phyloP scores from a whole-genome alignment of 352 stramenopile genomes.

The Pythium sp. region DNA sequence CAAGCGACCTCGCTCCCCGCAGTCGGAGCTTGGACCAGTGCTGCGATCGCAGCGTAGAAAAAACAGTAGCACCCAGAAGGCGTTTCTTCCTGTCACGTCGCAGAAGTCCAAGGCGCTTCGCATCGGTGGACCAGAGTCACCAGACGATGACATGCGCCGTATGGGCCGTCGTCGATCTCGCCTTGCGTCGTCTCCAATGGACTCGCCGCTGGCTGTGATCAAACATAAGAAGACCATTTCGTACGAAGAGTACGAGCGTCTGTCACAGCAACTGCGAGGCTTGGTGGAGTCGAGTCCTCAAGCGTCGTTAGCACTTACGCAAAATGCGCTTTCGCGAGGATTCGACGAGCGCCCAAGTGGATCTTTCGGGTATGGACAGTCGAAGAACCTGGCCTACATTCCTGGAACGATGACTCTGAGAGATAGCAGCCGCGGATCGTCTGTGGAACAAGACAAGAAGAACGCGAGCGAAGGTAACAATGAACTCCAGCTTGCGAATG shows the following conservation, averaged over 20 bases:
- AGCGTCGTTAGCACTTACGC: slow-evolving; percentile 52
- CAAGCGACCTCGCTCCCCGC: slow-evolving; percentile 25
- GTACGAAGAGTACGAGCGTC: slow-evolving; percentile 69
- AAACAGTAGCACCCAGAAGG: slow-evolving; percentile 38
- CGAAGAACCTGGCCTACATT: slow-evolving; percentile 33
- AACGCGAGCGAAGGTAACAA: slow-evolving; percentile 25
- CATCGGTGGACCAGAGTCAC: slow-evolving; percentile 22
- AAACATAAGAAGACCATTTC: slow-evolving; percentile 80
- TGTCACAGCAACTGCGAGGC: slow-evolving; percentile 60
- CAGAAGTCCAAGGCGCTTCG: slow-evolving; percentile 48
- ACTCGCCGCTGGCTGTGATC: slow-evolving; percentile 56
- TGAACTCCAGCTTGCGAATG: slow-evolving; percentile 21
- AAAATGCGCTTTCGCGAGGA: slow-evolving; percentile 43
- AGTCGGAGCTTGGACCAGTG: slow-evolving; percentile 27
- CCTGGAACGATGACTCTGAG: slow-evolving; percentile 31
- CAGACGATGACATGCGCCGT: slow-evolving; percentile 17
- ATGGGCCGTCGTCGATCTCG: slow-evolving; percentile 14
- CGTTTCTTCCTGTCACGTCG: slow-evolving; percentile 40
- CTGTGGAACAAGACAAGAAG: slow-evolving; percentile 12
- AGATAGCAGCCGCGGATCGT: background rate
- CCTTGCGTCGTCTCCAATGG: slow-evolving; percentile 29
- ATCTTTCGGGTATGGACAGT: slow-evolving; percentile 13
- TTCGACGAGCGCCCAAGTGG: slow-evolving; percentile 28
- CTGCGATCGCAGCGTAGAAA: slow-evolving; percentile 33
- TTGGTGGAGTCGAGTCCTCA: slow-evolving; percentile 67